These are phyloP conservation scores for Pythium vanterpoolii DNA, from an alignment of 352 stramenopile genomes.

Conservation along the genomic window DNA sequence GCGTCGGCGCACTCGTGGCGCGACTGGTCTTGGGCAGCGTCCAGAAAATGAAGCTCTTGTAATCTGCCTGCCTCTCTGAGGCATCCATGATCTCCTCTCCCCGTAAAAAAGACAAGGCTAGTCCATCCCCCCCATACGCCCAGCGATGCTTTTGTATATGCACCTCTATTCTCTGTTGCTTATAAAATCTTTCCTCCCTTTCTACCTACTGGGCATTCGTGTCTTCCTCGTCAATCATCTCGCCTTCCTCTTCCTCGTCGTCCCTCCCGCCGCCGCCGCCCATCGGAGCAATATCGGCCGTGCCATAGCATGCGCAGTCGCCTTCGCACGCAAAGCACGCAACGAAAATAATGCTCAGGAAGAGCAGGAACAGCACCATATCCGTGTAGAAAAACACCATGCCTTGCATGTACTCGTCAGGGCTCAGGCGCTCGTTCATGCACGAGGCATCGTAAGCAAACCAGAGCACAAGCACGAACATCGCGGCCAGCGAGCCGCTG, in stretches of 20 bases:
- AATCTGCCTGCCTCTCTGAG: conserved; percentile 10
- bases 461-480: conserved; percentile 76
- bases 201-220: not conserved
- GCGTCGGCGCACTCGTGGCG: conserved; percentile 35
- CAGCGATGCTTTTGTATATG: not conserved
- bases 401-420: conserved; percentile 81
- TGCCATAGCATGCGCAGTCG: conserved; percentile 69
- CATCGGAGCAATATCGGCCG: conserved; percentile 61
- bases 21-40: conserved; percentile 57
- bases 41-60: conserved; percentile 84
- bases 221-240: conserved; percentile 30
- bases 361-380: conserved; percentile 77
- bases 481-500: conserved; percentile 43
- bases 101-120: not conserved
- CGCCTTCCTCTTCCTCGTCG: conserved; percentile 22
- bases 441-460: conserved; percentile 75
- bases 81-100: not conserved
- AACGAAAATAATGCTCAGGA: conserved; percentile 76
- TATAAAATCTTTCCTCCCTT: not conserved
- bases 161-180: not conserved
- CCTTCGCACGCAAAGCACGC: conserved; percentile 74
- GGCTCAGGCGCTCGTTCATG: conserved; percentile 73
- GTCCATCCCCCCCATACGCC: not conserved
- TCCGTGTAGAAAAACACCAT: conserved; percentile 86
- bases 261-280: conserved; percentile 24